Evolutionary conservation across 768 basidiomycete species (phyloP), one percentile per base, ranked within the genome.

Genomic region (Lyophyllum shimeji): DNA sequence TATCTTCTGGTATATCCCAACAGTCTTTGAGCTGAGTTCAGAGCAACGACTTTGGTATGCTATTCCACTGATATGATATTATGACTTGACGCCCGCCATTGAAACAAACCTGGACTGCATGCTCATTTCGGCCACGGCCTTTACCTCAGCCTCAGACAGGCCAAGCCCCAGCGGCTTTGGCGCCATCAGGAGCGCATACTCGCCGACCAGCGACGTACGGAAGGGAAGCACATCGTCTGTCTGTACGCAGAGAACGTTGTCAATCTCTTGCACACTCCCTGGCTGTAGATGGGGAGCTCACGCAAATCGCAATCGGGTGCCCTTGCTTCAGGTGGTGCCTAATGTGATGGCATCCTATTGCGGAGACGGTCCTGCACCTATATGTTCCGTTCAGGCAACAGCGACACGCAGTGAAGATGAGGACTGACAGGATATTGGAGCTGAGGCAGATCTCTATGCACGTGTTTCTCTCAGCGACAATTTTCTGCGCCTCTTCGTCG

Each of bases 201-300:
- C 92, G 2, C 76, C 89, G 0, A 86, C 64, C 1, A 93, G 74
- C 2, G 87, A 85, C 8, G 85, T 93, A 23, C 82, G 81, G 71
- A 93, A 93, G 0, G 86, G 85, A 17, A 94, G 82, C 4, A 78
- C 83, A 66, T 94, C 92, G 65, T 93, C 92, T 29, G 91, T 93
- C 91, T 93, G 29, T 11, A 39, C 60, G 39, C 57, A 39, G 33
- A 53, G 48, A 34, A 58, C 24, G 25, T 39, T 27, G 59, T 0
- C 34, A n/a, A n/a, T n/a, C n/a, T n/a, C 27, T 1, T 50, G 23
- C 50, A 37, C 3, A 55, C 39, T 18, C 9, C 18, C 21, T n/a
- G 12, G 43, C 4, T 17, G 27, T 2, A 24, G 52, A 46, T 2
- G 29, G 13, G 23, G 7, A 37, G 75, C 85, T 58, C 70, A 93